These are phyloP conservation scores for Septoria petroselini DNA, from an alignment of 2,329 filamentous ascomycete species.

Conservation along the genomic window DNA sequence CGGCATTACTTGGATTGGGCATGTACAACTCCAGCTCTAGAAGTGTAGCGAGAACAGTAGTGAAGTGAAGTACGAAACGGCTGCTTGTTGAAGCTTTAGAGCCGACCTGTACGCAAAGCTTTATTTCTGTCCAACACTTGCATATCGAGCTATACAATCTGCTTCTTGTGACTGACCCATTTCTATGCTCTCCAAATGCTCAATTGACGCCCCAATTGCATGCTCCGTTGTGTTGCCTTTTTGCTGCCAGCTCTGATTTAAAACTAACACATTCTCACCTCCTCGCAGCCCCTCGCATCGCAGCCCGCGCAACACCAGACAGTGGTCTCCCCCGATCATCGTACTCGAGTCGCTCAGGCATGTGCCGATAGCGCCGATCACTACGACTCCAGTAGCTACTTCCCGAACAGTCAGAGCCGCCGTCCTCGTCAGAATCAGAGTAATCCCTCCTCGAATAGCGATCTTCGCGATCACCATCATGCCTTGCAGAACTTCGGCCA, in stretches of 20 bases:
- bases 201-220: too few species aligned
- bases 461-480: slow-evolving; percentile 6
- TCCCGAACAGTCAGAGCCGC: slow-evolving; percentile 1
- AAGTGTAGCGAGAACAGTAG: too few species aligned
- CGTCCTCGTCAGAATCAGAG: background rate
- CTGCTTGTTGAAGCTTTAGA: too few species aligned
- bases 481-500: too few species aligned
- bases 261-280: background rate
- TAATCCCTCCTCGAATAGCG: slow-evolving; percentile 5
- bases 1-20: too few species aligned
- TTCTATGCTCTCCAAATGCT: too few species aligned
- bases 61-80: too few species aligned
- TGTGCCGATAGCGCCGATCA: slow-evolving; percentile 5
- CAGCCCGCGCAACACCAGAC: background rate
- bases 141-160: background rate
- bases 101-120: too few species aligned
- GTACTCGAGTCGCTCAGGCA: slow-evolving; percentile 11
- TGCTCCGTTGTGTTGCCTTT: too few species aligned
- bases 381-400: slow-evolving; percentile 8
- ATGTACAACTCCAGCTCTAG: too few species aligned
- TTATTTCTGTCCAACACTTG: too few species aligned
- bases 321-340: slow-evolving; percentile 5
- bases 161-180: too few species aligned
- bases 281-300: background rate
- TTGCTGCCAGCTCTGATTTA: background rate